Evolutionary conservation across 768 basidiomycete species (phyloP).

Genomic region (Psilocybe tampanensis): DNA sequence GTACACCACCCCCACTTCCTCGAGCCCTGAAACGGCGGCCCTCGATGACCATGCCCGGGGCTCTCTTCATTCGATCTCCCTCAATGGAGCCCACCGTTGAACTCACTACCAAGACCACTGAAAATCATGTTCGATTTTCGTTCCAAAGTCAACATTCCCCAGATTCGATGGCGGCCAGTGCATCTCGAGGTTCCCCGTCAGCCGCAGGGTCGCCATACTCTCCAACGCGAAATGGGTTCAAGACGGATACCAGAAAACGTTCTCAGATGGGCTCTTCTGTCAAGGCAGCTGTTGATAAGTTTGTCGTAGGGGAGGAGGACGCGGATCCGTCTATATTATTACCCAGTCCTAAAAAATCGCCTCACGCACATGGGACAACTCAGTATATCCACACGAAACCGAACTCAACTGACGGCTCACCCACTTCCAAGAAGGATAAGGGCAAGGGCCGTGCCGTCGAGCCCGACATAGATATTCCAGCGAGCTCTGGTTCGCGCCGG

Average conservation of each 20-base stretch:
- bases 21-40: conserved; percentile 38
- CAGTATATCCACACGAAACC: conserved; percentile 8
- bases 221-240: neutral
- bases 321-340: conserved; percentile 55
- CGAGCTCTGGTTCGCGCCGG: conserved; percentile 44
- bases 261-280: conserved; percentile 42
- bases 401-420: conserved; percentile 10
- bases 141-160: conserved; percentile 9
- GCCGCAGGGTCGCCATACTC: neutral
- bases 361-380: conserved; percentile 16
- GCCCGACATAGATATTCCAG: conserved; percentile 35
- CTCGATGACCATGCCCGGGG: conserved; percentile 75
- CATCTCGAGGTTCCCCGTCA: neutral
- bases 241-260: conserved; percentile 24
- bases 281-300: conserved; percentile 50
- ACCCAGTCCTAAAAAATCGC: conserved; percentile 44
- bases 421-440: conserved; percentile 29
- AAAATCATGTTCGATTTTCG: conserved; percentile 44
- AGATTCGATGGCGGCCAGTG: neutral
- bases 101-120: conserved; percentile 19
- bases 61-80: conserved; percentile 73
- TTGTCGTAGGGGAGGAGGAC: conserved; percentile 45
- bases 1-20: conserved; percentile 30
- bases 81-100: conserved; percentile 59
- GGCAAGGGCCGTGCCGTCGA: conserved; percentile 48